Evolutionary conservation across 1,284 basidiomycete species (phyloP), one percentile per base, ranked within the genome.

Genomic region (Marasmius sp.): DNA sequence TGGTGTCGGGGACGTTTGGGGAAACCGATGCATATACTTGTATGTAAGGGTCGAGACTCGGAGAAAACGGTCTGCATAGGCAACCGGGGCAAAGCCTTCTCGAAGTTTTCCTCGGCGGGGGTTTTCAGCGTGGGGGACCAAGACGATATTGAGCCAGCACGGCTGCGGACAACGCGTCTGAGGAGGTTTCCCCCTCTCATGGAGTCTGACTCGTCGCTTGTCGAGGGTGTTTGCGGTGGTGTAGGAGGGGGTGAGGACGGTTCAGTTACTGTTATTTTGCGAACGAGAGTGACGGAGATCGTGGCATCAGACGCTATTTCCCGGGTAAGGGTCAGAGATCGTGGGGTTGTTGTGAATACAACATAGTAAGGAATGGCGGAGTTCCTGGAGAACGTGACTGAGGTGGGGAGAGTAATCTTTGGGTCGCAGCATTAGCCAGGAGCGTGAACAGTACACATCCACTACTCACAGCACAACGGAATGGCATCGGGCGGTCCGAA

Each of bases 281-380:
- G 85, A 60, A 84, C 68, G 12, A 91, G 77, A 0, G 84, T 84
- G 10, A 89, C 81, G 14, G 83, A 82, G 57, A 89, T 84, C 16
- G 87, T 88, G 12, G 89, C 86, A 71, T 90, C 88, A 3, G 85
- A 70, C 9, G 87, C 84, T 39, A 91, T 87, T 68, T 91, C 88
- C 58, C 79, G 81, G 7, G 85, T 80, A 45, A 89, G 74, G 16
- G 72, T 67, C 0, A 76, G 70, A 16, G 82, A 86, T 43, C 83
- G 79, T 16, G 85, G 83, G 7, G 74, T 82, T 20, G 89, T 89
- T 12, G 83, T 82, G 71, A 89, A 91, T 33, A 90, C 85, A 50
- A 89, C 87, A 68, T 85, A 91, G 68, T 85, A 90, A 27, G 87
- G 83, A 59, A 91, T 81, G 33, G 80, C 80, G 12, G 79, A 80